A percentile compares a stretch with the other conserved stretches of the same genome.
phyloP scores from a whole-genome alignment of 208 protist genomes.

The Trypanosoma melophagium region DNA sequence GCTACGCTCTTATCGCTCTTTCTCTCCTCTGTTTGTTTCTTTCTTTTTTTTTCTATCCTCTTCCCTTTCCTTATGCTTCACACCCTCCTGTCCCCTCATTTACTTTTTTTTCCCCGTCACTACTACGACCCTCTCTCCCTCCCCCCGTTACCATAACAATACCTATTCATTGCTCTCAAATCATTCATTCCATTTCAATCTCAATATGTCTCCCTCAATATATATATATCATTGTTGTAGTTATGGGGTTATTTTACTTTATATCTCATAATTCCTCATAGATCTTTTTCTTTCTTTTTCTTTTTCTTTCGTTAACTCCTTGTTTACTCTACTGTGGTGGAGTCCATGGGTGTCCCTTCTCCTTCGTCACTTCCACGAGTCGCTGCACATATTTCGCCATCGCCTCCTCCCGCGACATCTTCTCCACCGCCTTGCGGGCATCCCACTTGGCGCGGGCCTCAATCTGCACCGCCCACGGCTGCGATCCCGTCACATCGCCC shows the following conservation, averaged over 20 bases:
- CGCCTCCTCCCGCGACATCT: conserved; percentile 89
- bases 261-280: background rate
- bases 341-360: conserved; percentile 65
- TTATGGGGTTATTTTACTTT: background rate
- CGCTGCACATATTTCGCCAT: conserved; percentile 87
- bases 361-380: conserved; percentile 60
- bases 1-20: background rate
- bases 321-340: conserved; percentile 18
- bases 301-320: background rate
- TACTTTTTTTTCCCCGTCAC: background rate
- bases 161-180: background rate
- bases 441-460: conserved; percentile 95
- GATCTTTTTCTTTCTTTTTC: background rate
- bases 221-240: background rate
- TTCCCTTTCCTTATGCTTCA: background rate
- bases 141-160: background rate
- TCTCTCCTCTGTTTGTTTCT: background rate
- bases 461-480: conserved; percentile 91
- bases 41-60: conserved; percentile 12
- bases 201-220: too few relatives aligned
- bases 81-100: background rate
- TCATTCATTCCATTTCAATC: too few relatives aligned
- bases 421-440: conserved; percentile 90
- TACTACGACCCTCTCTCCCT: too few relatives aligned
- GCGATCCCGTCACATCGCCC: conserved; percentile 88